These are phyloP conservation scores for Mollisiaceae sp. DNA, from an alignment of 2,329 filamentous ascomycete species.

Conservation along the genomic window DNA sequence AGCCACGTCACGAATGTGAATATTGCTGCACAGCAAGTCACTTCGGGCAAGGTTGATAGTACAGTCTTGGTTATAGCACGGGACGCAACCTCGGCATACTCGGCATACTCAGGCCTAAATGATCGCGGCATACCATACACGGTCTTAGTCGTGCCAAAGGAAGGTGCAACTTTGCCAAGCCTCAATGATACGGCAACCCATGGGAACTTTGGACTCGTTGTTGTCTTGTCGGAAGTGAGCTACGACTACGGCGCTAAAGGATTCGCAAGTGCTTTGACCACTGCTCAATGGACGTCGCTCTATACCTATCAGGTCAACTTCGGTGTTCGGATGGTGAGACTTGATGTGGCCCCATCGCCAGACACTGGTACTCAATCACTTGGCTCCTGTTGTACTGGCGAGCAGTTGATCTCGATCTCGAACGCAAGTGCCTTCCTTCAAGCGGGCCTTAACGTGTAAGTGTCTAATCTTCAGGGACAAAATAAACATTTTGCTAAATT, in stretches of 20 bases:
- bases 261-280: constrained; percentile 52
- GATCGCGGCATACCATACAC: constrained; percentile 65
- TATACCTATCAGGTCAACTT: constrained; percentile 63
- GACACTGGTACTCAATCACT: constrained; percentile 50
- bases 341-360: constrained; percentile 60
- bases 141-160: constrained; percentile 56
- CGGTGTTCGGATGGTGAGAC: constrained; percentile 64
- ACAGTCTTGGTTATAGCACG: constrained; percentile 62
- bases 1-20: constrained; percentile 3
- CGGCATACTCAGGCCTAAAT: constrained; percentile 58
- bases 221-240: constrained; percentile 43
- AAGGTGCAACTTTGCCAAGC: constrained; percentile 54
- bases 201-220: constrained; percentile 62
- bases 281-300: constrained; percentile 59
- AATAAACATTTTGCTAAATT: constrained; percentile 26
- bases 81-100: constrained; percentile 53
- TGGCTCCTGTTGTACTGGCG: constrained; percentile 54
- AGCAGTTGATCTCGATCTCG: constrained; percentile 56
- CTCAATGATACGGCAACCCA: constrained; percentile 52
- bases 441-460: constrained; percentile 51
- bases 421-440: constrained; percentile 59
- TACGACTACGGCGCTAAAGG: constrained; percentile 47
- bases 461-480: background rate
- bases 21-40: background rate
- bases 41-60: constrained; percentile 34